Evolutionary conservation across 2,329 filamentous ascomycete genomes (phyloP), one percentile per base, ranked within the genome.

Genomic region (Colletotrichum cereale): DNA sequence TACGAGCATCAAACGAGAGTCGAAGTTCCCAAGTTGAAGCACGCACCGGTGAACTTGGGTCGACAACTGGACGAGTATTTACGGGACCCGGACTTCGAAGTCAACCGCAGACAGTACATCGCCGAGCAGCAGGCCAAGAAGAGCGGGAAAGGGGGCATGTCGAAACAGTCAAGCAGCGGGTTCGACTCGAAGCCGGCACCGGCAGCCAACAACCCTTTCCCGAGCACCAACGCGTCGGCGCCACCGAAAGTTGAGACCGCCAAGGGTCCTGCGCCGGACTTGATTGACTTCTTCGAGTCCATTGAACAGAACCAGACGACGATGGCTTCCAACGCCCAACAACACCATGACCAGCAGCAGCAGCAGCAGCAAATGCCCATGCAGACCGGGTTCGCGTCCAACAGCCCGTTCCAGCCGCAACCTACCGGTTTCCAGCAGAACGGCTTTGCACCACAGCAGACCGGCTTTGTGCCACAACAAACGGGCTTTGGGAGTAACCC

Each of bases 21-120:
- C 48, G 94, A 98, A 78, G 97, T 99, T 10, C 96, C 96, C 12
- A 98, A 97, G 84, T 88, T 99, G 75, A 98, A 98, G 84, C 96
- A 99, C 80, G 96, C 96, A 7, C 97, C 96, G 1, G 95, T 97
- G 1, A 97, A 96, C 78, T 83, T 99, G 63, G 93, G 94, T 21
- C 91, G 91, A 34, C 94, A 97, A 67, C 87, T 99, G 34, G 95
- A 98, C 80, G 96, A 99, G 76, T 98, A 99, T 79, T 85, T 99
- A 56, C 92, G 95, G 74, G 96, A 99, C 77, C 91, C 94, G 3
- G 96, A 99, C 80, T 99, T 99, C 77, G 96, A 99, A 76, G 88
- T 95, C 67, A 96, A 98, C 76, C 89, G 96, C 73, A 88, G 95
- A 76, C 96, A 99, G 79, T 99, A 97, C 78, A 84, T 98, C 62